phyloP scores from a whole-genome alignment of 805 yeast species.

The Metschnikowia arizonensis region DNA sequence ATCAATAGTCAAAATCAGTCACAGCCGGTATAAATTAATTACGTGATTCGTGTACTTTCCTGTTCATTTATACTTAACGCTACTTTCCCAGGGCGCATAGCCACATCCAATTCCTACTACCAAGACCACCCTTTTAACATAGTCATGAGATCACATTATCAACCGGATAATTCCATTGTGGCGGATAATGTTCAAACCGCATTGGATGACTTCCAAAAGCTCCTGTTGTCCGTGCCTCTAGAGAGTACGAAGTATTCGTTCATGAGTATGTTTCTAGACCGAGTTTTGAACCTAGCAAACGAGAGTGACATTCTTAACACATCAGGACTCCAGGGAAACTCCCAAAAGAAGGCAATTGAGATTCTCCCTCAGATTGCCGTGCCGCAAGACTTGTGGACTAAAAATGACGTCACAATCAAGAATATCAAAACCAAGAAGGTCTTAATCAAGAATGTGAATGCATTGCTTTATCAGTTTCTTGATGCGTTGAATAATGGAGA shows the following conservation, averaged over 20 bases:
- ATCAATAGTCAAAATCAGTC: not conserved
- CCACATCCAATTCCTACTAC: not conserved
- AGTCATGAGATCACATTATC: not conserved
- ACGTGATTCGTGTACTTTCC: not conserved
- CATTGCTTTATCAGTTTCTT: conserved; percentile 20
- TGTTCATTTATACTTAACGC: not conserved
- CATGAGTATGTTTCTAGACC: conserved; percentile 24
- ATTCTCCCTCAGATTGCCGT: conserved; percentile 31
- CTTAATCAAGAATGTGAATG: conserved; percentile 31
- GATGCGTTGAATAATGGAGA: conserved; percentile 16
- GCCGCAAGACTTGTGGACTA: conserved; percentile 38
- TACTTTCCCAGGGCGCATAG: not conserved
- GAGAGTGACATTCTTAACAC: conserved; percentile 16
- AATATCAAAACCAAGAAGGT: conserved; percentile 31
- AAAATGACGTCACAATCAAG: conserved; percentile 27
- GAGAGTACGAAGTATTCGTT: conserved; percentile 27
- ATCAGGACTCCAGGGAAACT: not conserved
- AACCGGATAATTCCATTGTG: not conserved
- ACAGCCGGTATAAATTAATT: not conserved
- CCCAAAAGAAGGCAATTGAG: conserved; percentile 17
- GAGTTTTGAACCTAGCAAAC: conserved; percentile 22
- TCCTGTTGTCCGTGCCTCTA: conserved; percentile 25
- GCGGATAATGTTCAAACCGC: not conserved
- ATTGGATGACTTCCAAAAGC: conserved; percentile 18
- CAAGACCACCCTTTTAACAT: not conserved